Percentiles rank a stretch among this genome's conserved stretches.
phyloP scores from a whole-genome alignment of 176 grass and related monocot genomes.

The Phoenix dactylifera region DNA sequence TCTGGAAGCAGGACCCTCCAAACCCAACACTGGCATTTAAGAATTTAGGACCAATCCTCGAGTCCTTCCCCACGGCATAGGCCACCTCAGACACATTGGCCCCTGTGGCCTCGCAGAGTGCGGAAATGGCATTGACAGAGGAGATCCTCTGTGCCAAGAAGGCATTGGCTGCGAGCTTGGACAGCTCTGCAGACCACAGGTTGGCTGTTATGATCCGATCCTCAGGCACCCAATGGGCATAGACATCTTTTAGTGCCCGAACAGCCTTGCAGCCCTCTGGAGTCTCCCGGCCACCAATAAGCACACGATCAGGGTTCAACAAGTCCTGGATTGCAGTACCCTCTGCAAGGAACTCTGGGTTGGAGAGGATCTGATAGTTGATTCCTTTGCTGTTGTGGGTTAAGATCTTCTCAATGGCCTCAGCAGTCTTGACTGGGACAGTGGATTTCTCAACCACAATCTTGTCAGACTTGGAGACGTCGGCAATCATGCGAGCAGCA shows the following conservation, averaged over 20 bases:
- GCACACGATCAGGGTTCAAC: conserved; percentile 51
- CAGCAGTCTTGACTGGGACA: conserved; percentile 26
- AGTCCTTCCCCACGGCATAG: conserved; percentile 39
- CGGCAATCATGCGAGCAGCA: conserved; percentile 57
- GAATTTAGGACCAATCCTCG: conserved; percentile 50
- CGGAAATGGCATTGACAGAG: conserved; percentile 41
- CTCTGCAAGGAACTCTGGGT: conserved; percentile 59
- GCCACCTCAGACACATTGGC: conserved; percentile 45
- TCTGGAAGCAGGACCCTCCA: conserved; percentile 61
- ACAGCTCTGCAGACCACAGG: conserved; percentile 59
- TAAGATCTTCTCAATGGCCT: conserved; percentile 64
- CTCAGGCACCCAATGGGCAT: conserved; percentile 59
- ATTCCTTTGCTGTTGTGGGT: conserved; percentile 61
- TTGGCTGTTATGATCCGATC: conserved; percentile 50
- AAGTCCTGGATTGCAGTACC: conserved; percentile 54
- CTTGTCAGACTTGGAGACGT: conserved; percentile 59
- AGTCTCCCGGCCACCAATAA: conserved; percentile 57
- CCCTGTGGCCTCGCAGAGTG: conserved; percentile 55
- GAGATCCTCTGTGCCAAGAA: conserved; percentile 48
- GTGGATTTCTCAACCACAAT: conserved; percentile 67
- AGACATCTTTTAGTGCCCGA: conserved; percentile 47
- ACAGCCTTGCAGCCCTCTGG: conserved; percentile 42
- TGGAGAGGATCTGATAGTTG: conserved; percentile 65
- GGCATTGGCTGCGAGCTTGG: conserved; percentile 56
- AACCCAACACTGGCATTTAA: conserved; percentile 58